These are phyloP conservation scores for Metschnikowia matae DNA, from an alignment of 805 yeast species.

Conservation along the genomic window DNA sequence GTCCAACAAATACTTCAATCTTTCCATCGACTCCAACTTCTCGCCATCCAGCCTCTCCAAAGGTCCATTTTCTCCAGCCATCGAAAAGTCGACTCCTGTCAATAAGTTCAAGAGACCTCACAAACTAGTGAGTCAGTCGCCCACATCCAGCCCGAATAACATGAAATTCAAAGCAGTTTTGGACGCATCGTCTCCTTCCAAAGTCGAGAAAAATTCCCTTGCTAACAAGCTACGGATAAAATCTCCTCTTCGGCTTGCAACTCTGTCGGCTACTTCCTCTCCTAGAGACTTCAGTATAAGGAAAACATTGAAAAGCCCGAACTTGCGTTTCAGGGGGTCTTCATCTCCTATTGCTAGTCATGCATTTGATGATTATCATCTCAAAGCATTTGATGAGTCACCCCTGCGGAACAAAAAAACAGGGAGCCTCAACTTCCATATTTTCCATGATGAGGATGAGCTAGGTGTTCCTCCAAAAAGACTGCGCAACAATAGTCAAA, in stretches of 20 bases:
- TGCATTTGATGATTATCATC: slow-evolving; percentile 12
- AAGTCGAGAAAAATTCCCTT: slow-evolving; percentile 18
- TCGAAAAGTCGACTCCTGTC: slow-evolving; percentile 14
- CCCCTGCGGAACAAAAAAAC: slow-evolving; percentile 16
- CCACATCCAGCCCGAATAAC: slow-evolving; percentile 30
- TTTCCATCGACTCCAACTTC: slow-evolving; percentile 33
- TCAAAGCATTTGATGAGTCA: slow-evolving; percentile 14
- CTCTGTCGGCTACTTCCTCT: slow-evolving; percentile 12
- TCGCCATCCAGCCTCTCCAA: slow-evolving; percentile 14
- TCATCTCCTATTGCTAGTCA: slow-evolving; percentile 15
- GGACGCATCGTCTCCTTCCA: slow-evolving; percentile 12
- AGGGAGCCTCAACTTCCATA: slow-evolving; percentile 10
- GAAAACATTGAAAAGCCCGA: slow-evolving; percentile 15
- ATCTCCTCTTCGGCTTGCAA: slow-evolving; percentile 23
- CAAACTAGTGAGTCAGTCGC: slow-evolving; percentile 40
- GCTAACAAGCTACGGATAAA: slow-evolving; percentile 30
- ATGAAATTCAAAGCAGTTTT: slow-evolving; percentile 12
- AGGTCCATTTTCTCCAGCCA: slow-evolving; percentile 15
- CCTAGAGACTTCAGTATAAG: slow-evolving; percentile 14
- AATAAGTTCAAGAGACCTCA: slow-evolving; percentile 42
- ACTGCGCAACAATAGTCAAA: slow-evolving; percentile 6
- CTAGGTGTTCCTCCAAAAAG: neutral
- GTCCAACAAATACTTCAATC: slow-evolving; percentile 39
- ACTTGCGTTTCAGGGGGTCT: slow-evolving; percentile 13
- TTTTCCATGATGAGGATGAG: slow-evolving; percentile 12